Conservation (phyloP, 805 yeast genomes). For the Lachancea sp. region DNA sequence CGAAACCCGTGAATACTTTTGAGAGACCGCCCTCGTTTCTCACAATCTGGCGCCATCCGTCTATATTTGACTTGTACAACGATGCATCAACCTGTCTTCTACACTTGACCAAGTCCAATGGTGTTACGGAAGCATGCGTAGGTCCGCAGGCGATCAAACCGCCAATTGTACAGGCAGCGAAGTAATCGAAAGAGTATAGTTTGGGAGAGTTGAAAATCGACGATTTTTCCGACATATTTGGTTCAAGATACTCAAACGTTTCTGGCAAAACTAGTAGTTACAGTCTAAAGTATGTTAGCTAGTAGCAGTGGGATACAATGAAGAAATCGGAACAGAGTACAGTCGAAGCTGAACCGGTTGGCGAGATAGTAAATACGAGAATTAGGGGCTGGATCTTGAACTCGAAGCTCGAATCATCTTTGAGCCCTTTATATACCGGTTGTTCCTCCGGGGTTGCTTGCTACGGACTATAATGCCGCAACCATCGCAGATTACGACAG, state of each 20-base stretch:
- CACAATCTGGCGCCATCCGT: slow-evolving; percentile 75
- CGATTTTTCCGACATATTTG: slow-evolving; percentile 2
- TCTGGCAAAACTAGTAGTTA: not conserved
- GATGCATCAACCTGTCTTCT: slow-evolving; percentile 79
- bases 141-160: slow-evolving; percentile 89
- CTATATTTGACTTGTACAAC: slow-evolving; percentile 67
- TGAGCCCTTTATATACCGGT: not conserved
- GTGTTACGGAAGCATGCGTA: slow-evolving; percentile 89
- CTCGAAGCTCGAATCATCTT: not conserved
- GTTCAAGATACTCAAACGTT: not conserved
- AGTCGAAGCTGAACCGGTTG: not conserved
- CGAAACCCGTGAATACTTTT: slow-evolving; percentile 79
- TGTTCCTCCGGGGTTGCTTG: not conserved
- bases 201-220: slow-evolving; percentile 7
- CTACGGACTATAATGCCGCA: not conserved
- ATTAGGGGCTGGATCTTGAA: no score
- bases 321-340: no score
- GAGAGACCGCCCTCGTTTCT: slow-evolving; percentile 74
- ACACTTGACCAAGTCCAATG: slow-evolving; percentile 88
- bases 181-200: slow-evolving; percentile 20
- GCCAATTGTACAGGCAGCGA: slow-evolving; percentile 48
- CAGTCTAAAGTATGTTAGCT: no score
- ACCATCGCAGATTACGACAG: not conserved
- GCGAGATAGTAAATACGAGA: not conserved
- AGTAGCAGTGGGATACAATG: no score